Percentiles rank a stretch among this genome's conserved stretches.
Conservation (phyloP, 352 stramenopile genomes). For the Phytopythium ostracodes region DNA sequence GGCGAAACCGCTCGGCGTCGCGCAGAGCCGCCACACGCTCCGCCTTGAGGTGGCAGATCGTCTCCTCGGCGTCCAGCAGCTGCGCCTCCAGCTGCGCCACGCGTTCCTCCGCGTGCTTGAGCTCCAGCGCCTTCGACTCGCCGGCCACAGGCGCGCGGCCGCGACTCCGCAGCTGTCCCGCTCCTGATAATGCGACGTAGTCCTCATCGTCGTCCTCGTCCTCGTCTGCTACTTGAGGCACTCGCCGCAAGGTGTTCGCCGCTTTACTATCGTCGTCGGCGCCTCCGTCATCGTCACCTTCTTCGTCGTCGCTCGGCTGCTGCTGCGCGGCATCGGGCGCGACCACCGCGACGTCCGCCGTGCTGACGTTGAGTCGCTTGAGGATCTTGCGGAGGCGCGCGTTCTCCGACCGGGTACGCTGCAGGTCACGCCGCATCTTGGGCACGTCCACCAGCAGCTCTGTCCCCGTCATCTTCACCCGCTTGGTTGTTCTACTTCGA, state of each 20-base stretch:
- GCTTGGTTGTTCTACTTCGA: no score
- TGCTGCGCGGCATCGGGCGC: not conserved
- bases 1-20: constrained; percentile 48
- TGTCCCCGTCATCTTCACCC: constrained; percentile 4
- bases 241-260: not conserved
- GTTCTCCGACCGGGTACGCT: constrained; percentile 25
- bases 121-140: constrained; percentile 21
- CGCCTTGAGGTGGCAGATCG: constrained; percentile 68
- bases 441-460: constrained; percentile 19
- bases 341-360: not conserved
- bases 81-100: constrained; percentile 41
- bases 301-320: constrained; percentile 5
- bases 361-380: constrained; percentile 14
- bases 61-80: constrained; percentile 65
- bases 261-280: not conserved
- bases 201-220: constrained; percentile 1
- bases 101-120: constrained; percentile 52
- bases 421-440: constrained; percentile 26
- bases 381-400: constrained; percentile 22
- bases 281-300: not conserved
- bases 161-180: not conserved
- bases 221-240: not conserved
- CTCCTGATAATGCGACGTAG: not conserved
- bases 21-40: constrained; percentile 60
- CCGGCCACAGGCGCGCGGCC: not conserved